Evolutionary conservation across 176 grass and related monocot genomes (phyloP), one percentile per base, ranked within the genome.

Genomic region (Avena insularis): DNA sequence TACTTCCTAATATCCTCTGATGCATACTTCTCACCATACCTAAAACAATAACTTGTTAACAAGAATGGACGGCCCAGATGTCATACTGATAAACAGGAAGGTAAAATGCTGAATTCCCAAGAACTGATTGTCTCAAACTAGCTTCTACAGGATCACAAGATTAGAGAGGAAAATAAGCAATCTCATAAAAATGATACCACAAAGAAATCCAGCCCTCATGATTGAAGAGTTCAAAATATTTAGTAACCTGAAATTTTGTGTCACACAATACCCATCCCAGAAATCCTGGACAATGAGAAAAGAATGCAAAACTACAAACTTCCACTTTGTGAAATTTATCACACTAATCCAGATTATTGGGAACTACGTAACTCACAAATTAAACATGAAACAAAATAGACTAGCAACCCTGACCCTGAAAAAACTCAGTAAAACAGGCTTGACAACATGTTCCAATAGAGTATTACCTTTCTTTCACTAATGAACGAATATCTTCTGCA

Each of bases 401-500:
- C 65, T 70, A 65, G 76, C 76, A 81, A 59, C 65, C 69, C 54
- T 62, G 23, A 59, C 65, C 69, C 54, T 62, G 23, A 16, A 64
- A 51, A 73, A 69, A 53, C 58, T 53, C 8, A 66, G 21, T 76
- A 70, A 51, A 86, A 61, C n/a, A 61, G 9, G 79, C 17, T 27
- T 83, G 59, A 65, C 33, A 73, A 79, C 3, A 85, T 53, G 47
- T 83, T 83, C 79, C 5, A 25, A 58, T 66, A 73, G 83, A 48
- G 60, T 56, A 23, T 84, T 2, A 98, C 96, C 96, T 98, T 96
- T 98, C 88, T 87, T 92, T 94, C 27, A 91, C 88, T 79, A 98
- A 92, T 62, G 84, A 95, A 90, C 78, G 88, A 51, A 96, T 93
- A 78, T 92, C 93, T 84, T 93, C 86, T 75, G 90, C 96, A 66